These are phyloP conservation scores for Forsythia suspensa DNA, from an alignment of 257 asterid species.

Conservation along the genomic window DNA sequence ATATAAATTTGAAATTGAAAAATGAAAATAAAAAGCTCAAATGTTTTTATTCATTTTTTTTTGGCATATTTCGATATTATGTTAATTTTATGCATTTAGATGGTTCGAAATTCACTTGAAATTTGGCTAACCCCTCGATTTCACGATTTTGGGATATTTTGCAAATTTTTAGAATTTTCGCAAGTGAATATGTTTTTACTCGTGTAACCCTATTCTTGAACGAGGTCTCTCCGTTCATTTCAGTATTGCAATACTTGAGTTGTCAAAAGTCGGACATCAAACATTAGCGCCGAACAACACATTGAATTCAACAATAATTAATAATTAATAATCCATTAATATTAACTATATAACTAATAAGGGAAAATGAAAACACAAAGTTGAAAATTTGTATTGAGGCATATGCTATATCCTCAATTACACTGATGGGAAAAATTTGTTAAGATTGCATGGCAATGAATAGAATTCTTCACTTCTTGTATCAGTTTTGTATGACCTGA, in stretches of 20 bases:
- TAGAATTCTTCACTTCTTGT: conserved; percentile 89
- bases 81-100: background rate
- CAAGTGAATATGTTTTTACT: too few relatives aligned
- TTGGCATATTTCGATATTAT: too few relatives aligned
- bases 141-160: too few relatives aligned
- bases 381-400: background rate
- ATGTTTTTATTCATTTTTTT: too few relatives aligned
- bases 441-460: conserved; percentile 80
- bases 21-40: too few relatives aligned
- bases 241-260: too few relatives aligned
- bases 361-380: background rate
- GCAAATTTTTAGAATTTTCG: background rate
- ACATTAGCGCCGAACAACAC: too few relatives aligned
- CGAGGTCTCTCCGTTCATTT: too few relatives aligned
- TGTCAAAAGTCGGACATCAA: background rate
- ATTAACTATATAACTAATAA: background rate
- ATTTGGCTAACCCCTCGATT: too few relatives aligned
- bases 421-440: conserved; percentile 90
- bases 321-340: background rate
- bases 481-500: conserved; percentile 71
- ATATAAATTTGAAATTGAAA: too few relatives aligned
- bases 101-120: background rate
- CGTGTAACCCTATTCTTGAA: too few relatives aligned
- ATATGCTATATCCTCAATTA: conserved; percentile 26
- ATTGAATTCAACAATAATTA: background rate